phyloP scores from a whole-genome alignment of 1,139 yeast genomes.

The Yamadazyma kanchanaburiensis region DNA sequence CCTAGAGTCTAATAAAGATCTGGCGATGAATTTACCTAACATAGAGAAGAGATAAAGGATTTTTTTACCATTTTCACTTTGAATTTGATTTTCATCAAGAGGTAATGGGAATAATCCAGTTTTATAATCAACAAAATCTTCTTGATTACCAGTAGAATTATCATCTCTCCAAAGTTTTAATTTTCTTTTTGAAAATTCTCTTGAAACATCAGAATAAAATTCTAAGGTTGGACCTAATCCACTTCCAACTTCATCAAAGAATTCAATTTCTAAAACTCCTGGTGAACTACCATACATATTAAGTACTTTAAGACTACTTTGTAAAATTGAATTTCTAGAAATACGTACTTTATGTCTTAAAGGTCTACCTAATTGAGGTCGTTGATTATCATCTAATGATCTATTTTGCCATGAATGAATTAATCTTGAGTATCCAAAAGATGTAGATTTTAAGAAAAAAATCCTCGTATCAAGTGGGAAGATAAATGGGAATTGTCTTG shows the following conservation, averaged over 20 bases:
- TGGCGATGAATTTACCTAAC: constrained; percentile 80
- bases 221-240: constrained; percentile 96
- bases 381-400: constrained; percentile 38
- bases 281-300: constrained; percentile 77
- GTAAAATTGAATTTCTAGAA: constrained; percentile 65
- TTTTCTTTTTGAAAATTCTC: constrained; percentile 56
- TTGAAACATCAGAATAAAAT: constrained; percentile 80
- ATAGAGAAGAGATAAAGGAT: constrained; percentile 55
- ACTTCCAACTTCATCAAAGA: constrained; percentile 90
- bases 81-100: constrained; percentile 26
- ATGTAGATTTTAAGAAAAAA: constrained; percentile 78
- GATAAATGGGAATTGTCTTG: constrained; percentile 73
- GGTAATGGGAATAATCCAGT: constrained; percentile 79
- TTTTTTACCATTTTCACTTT: constrained; percentile 38
- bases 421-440: constrained; percentile 86
- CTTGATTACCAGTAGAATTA: constrained; percentile 19
- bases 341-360: constrained; percentile 79
- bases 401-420: constrained; percentile 74
- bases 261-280: constrained; percentile 82
- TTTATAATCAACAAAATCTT: constrained; percentile 38
- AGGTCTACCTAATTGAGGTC: constrained; percentile 66
- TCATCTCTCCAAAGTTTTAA: constrained; percentile 70
- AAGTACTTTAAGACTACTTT: constrained; percentile 78
- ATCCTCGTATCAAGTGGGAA: constrained; percentile 83
- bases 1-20: constrained; percentile 83